These are phyloP conservation scores for Rutstroemia sp. DNA, from an alignment of 2,329 filamentous ascomycete species.

Conservation along the genomic window DNA sequence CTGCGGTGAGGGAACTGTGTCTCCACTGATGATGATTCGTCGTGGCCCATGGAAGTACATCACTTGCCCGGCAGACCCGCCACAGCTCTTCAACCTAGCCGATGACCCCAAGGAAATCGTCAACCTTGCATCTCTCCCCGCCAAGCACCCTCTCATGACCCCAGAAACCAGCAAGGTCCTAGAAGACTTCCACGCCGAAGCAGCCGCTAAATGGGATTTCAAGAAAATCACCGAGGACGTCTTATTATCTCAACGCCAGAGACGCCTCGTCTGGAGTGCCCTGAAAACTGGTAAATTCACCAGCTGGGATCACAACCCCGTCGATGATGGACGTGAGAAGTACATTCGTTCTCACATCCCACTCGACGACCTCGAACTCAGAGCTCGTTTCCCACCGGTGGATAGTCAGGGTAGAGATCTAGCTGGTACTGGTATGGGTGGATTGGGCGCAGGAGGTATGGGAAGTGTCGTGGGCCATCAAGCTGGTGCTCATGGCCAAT, in stretches of 20 bases:
- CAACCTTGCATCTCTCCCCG: slow-evolving; percentile 33
- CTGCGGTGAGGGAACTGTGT: slow-evolving; percentile 84
- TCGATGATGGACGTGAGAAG: slow-evolving; percentile 60
- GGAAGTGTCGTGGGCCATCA: slow-evolving; percentile 10
- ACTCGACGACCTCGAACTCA: slow-evolving; percentile 71
- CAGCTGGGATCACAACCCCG: slow-evolving; percentile 79
- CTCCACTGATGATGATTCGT: slow-evolving; percentile 89
- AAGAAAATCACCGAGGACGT: slow-evolving; percentile 68
- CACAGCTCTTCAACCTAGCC: slow-evolving; percentile 75
- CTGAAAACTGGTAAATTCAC: slow-evolving; percentile 69
- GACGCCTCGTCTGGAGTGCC: slow-evolving; percentile 72
- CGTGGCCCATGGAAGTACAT: slow-evolving; percentile 87
- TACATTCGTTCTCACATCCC: slow-evolving; percentile 82
- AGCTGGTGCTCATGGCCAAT: background rate
- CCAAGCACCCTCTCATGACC: slow-evolving; percentile 29
- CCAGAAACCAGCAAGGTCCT: slow-evolving; percentile 34
- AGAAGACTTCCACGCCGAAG: slow-evolving; percentile 66
- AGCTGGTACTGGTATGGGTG: background rate
- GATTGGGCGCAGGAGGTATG: background rate
- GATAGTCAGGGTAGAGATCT: slow-evolving; percentile 34
- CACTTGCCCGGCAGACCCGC: slow-evolving; percentile 74
- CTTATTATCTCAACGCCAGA: slow-evolving; percentile 68
- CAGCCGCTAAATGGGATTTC: slow-evolving; percentile 72
- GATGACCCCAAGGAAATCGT: slow-evolving; percentile 44
- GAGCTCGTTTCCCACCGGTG: slow-evolving; percentile 63